Evolutionary conservation across 768 basidiomycete species (phyloP), one percentile per base, ranked within the genome.

Genomic region (Pleurotus citrinopileatus): DNA sequence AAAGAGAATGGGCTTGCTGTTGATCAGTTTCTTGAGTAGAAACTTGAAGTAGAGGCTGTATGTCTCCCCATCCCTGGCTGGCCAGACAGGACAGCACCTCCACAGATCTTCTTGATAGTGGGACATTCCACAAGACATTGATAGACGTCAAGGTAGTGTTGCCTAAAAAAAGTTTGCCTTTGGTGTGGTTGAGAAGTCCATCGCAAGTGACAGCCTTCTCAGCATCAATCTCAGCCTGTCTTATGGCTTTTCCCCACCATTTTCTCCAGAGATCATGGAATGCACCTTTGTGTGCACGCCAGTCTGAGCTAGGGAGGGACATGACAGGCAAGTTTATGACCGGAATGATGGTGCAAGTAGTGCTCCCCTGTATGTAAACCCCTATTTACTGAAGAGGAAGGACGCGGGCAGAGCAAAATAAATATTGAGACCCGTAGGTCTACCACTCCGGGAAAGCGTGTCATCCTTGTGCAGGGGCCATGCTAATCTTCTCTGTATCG

Each of bases 401-500:
- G n/a, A n/a, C n/a, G n/a, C n/a, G n/a, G n/a, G n/a, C n/a, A n/a
- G n/a, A n/a, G n/a, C n/a, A 73, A 72, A 74, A 76, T 76, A 77
- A 77, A 77, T 77, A 76, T 77, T 77, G 76, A 77, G 74, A 75
- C 65, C 75, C 75, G 72, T 76, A 76, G 74, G 65, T 78, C 77
- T 87, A 87, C 87, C 87, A 89, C 87, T 89, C 88, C 86, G 87
- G 86, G 81, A 88, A 89, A 91, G 89, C 89, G 91, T 95, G 94
- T 94, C 94, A 95, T 96, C 94, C 94, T 96, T 97, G 93, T 96
- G 94, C 94, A 96, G 94, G 94, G 94, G 93, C 94, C 91, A 96
- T 96, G 94, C 94, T 95, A 94, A 96, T 94, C 94, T 95, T 95
- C 94, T 96, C 93, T 94, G 93, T 94, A 95, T 94, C 89, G 91